These are phyloP conservation scores for Botryotinia calthae DNA, from an alignment of 2,329 filamentous ascomycete species.

Conservation along the genomic window DNA sequence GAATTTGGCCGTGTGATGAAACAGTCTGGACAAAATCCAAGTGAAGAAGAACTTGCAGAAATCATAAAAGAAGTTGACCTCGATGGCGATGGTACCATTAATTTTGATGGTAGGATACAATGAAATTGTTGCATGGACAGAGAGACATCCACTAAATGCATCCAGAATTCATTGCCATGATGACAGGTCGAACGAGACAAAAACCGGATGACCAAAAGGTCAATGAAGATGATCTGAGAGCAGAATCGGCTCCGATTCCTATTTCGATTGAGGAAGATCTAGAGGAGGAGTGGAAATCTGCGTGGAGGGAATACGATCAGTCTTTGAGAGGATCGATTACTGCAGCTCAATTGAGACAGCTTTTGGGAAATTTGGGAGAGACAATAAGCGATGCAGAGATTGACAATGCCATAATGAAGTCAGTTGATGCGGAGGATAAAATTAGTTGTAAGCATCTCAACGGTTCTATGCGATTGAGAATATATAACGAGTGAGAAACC, in stretches of 20 bases:
- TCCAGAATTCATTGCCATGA: constrained; percentile 45
- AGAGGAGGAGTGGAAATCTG: constrained; percentile 37
- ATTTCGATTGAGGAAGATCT: constrained; percentile 22
- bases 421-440: constrained; percentile 40
- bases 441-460: constrained; percentile 39
- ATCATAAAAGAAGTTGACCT: constrained; percentile 66
- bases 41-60: constrained; percentile 53
- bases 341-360: constrained; percentile 39
- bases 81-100: constrained; percentile 64
- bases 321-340: constrained; percentile 40
- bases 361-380: constrained; percentile 39
- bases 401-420: constrained; percentile 38
- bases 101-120: constrained; percentile 52
- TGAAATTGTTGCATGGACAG: neutral
- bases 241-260: neutral
- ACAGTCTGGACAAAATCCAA: constrained; percentile 14
- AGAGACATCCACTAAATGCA: neutral
- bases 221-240: neutral
- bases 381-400: constrained; percentile 40
- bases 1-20: constrained; percentile 24
- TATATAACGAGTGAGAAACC: neutral
- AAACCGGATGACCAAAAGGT: neutral
- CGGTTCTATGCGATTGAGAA: fast-evolving
- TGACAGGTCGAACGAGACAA: constrained; percentile 41
- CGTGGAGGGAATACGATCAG: constrained; percentile 41